Evolutionary conservation across 768 basidiomycete genomes (phyloP), one percentile per base, ranked within the genome.

Genomic region (Paxillus ammoniavirescens): DNA sequence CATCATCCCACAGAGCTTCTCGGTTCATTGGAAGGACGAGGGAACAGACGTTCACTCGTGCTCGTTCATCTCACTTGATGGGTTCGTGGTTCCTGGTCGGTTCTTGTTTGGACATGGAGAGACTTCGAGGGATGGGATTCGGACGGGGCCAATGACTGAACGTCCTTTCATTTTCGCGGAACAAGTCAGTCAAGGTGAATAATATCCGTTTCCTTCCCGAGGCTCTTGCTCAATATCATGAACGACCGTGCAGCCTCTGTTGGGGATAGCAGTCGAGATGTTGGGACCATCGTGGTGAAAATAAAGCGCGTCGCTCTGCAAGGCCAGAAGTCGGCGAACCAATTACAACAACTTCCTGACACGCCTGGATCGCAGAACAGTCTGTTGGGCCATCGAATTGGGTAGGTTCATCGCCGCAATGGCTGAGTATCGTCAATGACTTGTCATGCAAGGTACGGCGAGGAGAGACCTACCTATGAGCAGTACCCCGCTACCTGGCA

Each of bases 11-110:
- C 58, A 88, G 86, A 65, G 58, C 5, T 89, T 89, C 65, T 72
- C 74, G 4, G 78, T 89, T 0, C 77, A 82, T 59, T 89, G 87
- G 87, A 75, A 73, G 38, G 87, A 89, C 61, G 72, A 78, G 51
- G 86, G 80, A 31, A 74, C 80, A 36, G 64, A 65, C 28, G 64
- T 81, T 6, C 76, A 81, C 49, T 81, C 82, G 4, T 86, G 83
- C 53, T 70, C 78, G 0, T 88, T 78, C 61, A 81, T 90, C 18
- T 74, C 72, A n/a, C 68, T 89, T 8, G 88, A 89, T 61, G 87
- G 86, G 3, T 74, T 79, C 48, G 68, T 75, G 3, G 81, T 84
- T 2, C 81, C 87, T 1, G 88, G 87, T 5, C 71, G 80, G 14
- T 88, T 86, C 60, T 64, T 88, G 15, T 76, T 72, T 30, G 87